Conservation (phyloP, 352 stramenopile species). For the Poterioochromonas sp. region DNA sequence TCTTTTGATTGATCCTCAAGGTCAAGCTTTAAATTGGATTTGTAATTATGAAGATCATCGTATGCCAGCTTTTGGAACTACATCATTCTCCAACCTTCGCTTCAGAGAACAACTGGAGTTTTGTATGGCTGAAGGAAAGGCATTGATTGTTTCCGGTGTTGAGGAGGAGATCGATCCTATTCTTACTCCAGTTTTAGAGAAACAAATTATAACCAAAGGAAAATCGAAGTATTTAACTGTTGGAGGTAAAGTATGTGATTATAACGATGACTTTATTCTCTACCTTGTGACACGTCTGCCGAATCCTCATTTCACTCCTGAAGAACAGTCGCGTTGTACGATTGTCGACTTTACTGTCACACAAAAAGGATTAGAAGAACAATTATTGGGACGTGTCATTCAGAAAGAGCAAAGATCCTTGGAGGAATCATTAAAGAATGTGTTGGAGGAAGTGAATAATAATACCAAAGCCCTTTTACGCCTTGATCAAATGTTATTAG, state of each 20-base stretch:
- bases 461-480: conserved; percentile 72
- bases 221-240: conserved; percentile 86
- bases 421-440: conserved; percentile 72
- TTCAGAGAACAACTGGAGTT: conserved; percentile 70
- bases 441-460: conserved; percentile 65
- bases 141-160: conserved; percentile 65
- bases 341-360: conserved; percentile 85
- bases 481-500: conserved; percentile 69
- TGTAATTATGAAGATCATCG: conserved; percentile 51
- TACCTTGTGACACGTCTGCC: conserved; percentile 87
- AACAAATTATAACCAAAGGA: conserved; percentile 80
- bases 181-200: conserved; percentile 81
- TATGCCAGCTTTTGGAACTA: conserved; percentile 55
- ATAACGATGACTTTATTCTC: conserved; percentile 77
- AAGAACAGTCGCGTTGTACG: conserved; percentile 65
- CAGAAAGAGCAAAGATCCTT: conserved; percentile 74
- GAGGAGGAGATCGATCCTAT: conserved; percentile 90
- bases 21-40: conserved; percentile 72
- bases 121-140: conserved; percentile 69
- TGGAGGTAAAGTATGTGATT: conserved; percentile 88
- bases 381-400: conserved; percentile 76
- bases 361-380: conserved; percentile 73
- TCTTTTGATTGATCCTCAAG: conserved; percentile 76
- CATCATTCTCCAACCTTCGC: conserved; percentile 56
- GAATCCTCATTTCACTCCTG: conserved; percentile 84